Evolutionary conservation across 1,284 basidiomycete genomes (phyloP), one percentile per base, ranked within the genome.

Genomic region (Pseudozyma thailandica): DNA sequence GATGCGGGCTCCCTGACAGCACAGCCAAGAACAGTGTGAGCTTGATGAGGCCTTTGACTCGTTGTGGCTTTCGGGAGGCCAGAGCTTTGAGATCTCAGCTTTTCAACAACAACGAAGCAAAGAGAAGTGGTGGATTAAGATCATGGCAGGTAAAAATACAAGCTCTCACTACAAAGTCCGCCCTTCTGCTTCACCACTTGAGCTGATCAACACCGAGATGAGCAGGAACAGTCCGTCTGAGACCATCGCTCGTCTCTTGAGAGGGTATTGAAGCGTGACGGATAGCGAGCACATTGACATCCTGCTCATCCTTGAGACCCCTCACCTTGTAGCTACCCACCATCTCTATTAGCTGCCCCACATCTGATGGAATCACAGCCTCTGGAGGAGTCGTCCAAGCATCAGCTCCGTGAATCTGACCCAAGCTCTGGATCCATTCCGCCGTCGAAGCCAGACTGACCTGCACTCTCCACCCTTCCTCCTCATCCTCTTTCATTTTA

Each of bases 401-500:
- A 4, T 55, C 49, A 4, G 45, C 50, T 3, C 52, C 57, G 4
- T 52, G 21, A 8, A 66, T 16, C 41, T 59, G 54, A 20, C 63
- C 63, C 12, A 66, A n/a, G 6, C 52, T 28, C 18, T 49, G 13
- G 9, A 68, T 68, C 64, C 64, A 68, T 25, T 61, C 58, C 4
- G 64, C 64, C 13, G 53, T 50, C 4, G 33, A 46, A 13, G 59
- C 65, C 1, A 69, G 55, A 21, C 54, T 63, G n/a, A 62, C 33
- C n/a, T 69, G 54, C n/a, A 63, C 59, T 20, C 49, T 57, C 59
- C 60, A 70, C 2, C 59, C 59, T 2, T 50, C 35, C 26, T 44
- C 44, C 16, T 41, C 31, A 9, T 30, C 28, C 28, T 10, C n/a
- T 15, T 27, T 20, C 3, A 6, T 25, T 2, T 10, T 23, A 10